Base-by-base conservation (phyloP, 306 rosid species). In the Echinosophora koreensis region DNA sequence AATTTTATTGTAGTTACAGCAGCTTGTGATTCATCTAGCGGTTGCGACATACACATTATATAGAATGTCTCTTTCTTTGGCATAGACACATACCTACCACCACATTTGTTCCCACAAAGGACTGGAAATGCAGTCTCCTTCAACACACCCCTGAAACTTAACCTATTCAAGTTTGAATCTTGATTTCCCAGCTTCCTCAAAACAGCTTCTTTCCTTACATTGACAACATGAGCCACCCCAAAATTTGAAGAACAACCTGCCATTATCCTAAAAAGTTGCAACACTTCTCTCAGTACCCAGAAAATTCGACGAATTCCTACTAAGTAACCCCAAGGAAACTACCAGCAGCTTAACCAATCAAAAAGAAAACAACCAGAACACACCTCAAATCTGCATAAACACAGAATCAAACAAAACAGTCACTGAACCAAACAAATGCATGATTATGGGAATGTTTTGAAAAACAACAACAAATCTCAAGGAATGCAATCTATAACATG, bases 221-320 rank as follows among this genome's bases (percentile, higher is more conserved):
- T 70, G n/a, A 78, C 82, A 77, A 64, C 81, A 71, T 50, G 74
- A 3, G 86, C 85, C 14, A 79, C 59, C 66, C 90, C 80, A 52
- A 89, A 82, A 44, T 86, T 82, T 2, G 83, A 88, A 15, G 87
- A 78, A 76, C 72, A 84, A 66, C 84, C 84, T 15, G 87, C 91
- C 96, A 90, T 94, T 63, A 8, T 55, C 14, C 72, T 60, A 62
- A 63, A 71, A 61, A 38, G 8, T 18, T 47, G 71, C 1, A 74
- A 66, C 60, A 66, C 69, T 71, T 75, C 11, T 39, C 47, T 35
- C 39, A 58, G 74, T 57, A 69, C 83, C 35, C 27, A 59, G 77
- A 81, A 65, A 76, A 74, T 58, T 89, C 83, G 85, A 87, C 88
- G 1, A 83, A 84, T 87, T 5, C 9, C 75, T 59, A 63, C 77